phyloP scores from a whole-genome alignment of 805 yeast species.

The Wickerhamomyces subpelliculosus region DNA sequence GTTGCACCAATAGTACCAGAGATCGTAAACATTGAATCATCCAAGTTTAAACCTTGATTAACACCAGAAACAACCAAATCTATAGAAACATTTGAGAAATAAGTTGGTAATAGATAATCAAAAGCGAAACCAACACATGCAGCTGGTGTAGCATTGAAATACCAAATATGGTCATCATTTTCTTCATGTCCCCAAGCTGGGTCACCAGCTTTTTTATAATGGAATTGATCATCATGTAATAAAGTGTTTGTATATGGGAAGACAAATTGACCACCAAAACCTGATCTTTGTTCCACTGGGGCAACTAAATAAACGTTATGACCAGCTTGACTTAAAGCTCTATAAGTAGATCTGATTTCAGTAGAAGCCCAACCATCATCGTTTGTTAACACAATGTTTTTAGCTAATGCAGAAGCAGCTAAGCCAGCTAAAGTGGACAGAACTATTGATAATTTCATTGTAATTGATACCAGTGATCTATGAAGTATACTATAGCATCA shows the following conservation, averaged over 20 bases:
- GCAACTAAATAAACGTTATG: slow-evolving; percentile 44
- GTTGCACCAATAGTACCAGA: slow-evolving; percentile 51
- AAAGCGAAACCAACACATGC: slow-evolving; percentile 43
- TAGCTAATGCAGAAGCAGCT: slow-evolving; percentile 24
- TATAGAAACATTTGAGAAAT: slow-evolving; percentile 34
- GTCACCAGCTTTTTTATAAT: slow-evolving; percentile 38
- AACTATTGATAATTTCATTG: slow-evolving; percentile 10
- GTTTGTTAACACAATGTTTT: slow-evolving; percentile 43
- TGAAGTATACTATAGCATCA: no score
- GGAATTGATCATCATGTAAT: slow-evolving; percentile 39
- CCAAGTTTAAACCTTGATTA: slow-evolving; percentile 44
- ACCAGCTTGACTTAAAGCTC: slow-evolving; percentile 39
- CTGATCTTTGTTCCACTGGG: slow-evolving; percentile 44
- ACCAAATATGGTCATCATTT: slow-evolving; percentile 38
- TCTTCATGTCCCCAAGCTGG: slow-evolving; percentile 52
- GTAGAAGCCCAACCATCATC: slow-evolving; percentile 55
- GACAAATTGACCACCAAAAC: slow-evolving; percentile 49
- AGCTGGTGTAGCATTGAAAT: slow-evolving; percentile 51
- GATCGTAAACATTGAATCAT: slow-evolving; percentile 34
- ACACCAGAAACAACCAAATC: slow-evolving; percentile 48
- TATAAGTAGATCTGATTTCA: slow-evolving; percentile 49
- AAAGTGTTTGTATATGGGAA: slow-evolving; percentile 33
- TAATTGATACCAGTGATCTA: background rate
- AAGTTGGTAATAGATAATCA: slow-evolving; percentile 39
- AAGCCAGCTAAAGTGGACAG: background rate